Base-by-base conservation (phyloP, 139 green algal species). In the Pseudopediastrum boryanum region DNA sequence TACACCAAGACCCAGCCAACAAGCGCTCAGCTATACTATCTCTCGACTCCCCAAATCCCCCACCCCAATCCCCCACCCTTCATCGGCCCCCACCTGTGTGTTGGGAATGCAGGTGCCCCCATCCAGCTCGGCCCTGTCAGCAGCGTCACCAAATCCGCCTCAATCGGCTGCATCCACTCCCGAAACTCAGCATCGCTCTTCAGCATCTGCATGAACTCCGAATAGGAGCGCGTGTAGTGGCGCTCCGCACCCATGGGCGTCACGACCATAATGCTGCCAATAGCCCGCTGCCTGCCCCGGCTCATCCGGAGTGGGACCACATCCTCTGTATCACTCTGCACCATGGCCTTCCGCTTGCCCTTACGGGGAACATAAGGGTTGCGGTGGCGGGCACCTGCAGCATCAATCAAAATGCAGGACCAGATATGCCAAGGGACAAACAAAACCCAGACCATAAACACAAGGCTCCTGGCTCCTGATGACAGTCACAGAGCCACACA, bases 191-290 rank as follows among this genome's bases (percentile, higher is more conserved):
- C 65, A 58, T 91, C 87, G 0, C 27, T 41, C 29, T 80, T 77
- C 41, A 89, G 50, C 31, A 71, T 85, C 21, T 27, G n/a, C 39
- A 76, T 66, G 62, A 92, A 91, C 13, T 85, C 73, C 43, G 63
- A 64, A 76, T 93, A 94, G 58, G 44, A 76, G 43, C 83, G 42
- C 3, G 90, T 94, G 82, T 94, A 94, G 79, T 94, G 89, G 4
- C 81, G 81, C 56, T 54, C 54, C 48, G 79, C 79, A 83, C 89
- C 89, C 38, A 87, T 69, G 2, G 83, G 81, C 1, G 90, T 94
- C 63, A 66, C 79, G 58, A 91, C 83, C 90, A 94, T 94, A 31
- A 85, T 71, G 61, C 67, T 83, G 33, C 90, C 90, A 10, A 94
- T 89, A 4, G 89, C 89, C 4, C 90, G 71, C 69, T 93, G 87